Percentiles rank a stretch among this genome's conserved stretches.
phyloP scores from a whole-genome alignment of 2,329 filamentous ascomycete genomes.

The Trichophyton verrucosum region DNA sequence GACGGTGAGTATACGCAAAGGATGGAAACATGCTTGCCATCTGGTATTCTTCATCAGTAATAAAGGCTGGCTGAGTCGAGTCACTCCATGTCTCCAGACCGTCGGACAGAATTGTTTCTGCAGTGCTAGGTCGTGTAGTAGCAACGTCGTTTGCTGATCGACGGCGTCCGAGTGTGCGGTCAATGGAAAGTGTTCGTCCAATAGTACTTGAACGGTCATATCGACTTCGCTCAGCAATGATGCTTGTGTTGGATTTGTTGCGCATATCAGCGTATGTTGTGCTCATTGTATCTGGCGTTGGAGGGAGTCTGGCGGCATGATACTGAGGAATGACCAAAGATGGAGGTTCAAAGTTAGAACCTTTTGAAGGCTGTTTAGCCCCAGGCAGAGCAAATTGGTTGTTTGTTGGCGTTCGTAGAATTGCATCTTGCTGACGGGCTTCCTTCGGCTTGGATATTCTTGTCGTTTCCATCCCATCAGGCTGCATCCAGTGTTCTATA shows the following conservation, averaged over 20 bases:
- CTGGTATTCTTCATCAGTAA: conserved; percentile 14
- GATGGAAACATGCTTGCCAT: conserved; percentile 23
- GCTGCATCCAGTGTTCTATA: conserved; percentile 25
- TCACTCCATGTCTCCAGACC: conserved; percentile 24
- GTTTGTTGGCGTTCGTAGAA: conserved; percentile 9
- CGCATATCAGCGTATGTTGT: conserved; percentile 23
- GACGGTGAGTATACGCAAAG: conserved; percentile 13
- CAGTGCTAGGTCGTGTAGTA: conserved; percentile 22
- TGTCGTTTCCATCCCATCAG: conserved; percentile 13
- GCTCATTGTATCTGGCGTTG: conserved; percentile 34
- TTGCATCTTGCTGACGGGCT: not conserved
- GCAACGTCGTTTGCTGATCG: conserved; percentile 25
- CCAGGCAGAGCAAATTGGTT: conserved; percentile 9
- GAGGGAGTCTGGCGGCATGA: conserved; percentile 25
- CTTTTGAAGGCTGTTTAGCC: conserved; percentile 14
- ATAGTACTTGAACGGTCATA: conserved; percentile 4
- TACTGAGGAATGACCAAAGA: conserved; percentile 23
- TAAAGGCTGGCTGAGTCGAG: conserved; percentile 18
- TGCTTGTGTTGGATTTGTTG: conserved; percentile 26
- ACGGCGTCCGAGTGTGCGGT: conserved; percentile 19
- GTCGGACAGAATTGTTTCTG: conserved; percentile 20
- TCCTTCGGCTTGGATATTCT: conserved; percentile 10
- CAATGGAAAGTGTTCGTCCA: conserved; percentile 13
- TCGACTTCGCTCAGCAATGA: conserved; percentile 20
- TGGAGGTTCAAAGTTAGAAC: conserved; percentile 16